Percentiles rank a stretch among this genome's conserved stretches.
phyloP scores from a whole-genome alignment of 1,139 yeast genomes.

The Arxiozyma bovina region DNA sequence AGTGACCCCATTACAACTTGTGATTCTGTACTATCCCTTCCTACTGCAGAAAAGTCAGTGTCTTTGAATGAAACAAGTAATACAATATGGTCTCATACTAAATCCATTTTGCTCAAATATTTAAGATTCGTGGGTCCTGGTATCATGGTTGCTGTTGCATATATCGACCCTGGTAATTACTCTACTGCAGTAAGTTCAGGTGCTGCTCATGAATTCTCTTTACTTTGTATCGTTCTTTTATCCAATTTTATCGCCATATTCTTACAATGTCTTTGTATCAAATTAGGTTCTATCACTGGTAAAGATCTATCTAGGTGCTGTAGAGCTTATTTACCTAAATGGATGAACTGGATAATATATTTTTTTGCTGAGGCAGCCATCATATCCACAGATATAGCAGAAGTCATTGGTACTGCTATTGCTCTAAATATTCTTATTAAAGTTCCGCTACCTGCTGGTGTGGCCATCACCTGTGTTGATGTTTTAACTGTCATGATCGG shows the following conservation, averaged over 20 bases:
- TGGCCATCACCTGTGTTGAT: constrained; percentile 60
- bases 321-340: constrained; percentile 50
- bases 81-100: constrained; percentile 2
- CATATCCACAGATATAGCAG: constrained; percentile 79
- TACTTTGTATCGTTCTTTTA: constrained; percentile 56
- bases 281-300: constrained; percentile 76
- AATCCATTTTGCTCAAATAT: constrained; percentile 37
- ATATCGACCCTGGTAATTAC: constrained; percentile 82
- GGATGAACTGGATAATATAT: constrained; percentile 52
- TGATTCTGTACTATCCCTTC: neutral
- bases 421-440: constrained; percentile 62
- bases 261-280: constrained; percentile 61
- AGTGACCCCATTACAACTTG: neutral
- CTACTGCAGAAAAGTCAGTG: neutral
- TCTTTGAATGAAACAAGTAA: neutral
- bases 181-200: constrained; percentile 76
- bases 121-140: constrained; percentile 69
- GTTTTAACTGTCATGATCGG: constrained; percentile 68
- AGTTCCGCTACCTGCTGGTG: constrained; percentile 74
- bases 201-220: constrained; percentile 53
- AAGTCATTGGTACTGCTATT: constrained; percentile 81
- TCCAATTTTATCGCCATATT: constrained; percentile 69
- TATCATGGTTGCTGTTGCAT: constrained; percentile 65
- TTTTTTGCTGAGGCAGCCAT: constrained; percentile 71
- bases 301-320: constrained; percentile 66